Percentiles rank a stretch among this genome's conserved stretches.
Conservation (phyloP, 345 rosid species). For the Streptanthus diversifolius region DNA sequence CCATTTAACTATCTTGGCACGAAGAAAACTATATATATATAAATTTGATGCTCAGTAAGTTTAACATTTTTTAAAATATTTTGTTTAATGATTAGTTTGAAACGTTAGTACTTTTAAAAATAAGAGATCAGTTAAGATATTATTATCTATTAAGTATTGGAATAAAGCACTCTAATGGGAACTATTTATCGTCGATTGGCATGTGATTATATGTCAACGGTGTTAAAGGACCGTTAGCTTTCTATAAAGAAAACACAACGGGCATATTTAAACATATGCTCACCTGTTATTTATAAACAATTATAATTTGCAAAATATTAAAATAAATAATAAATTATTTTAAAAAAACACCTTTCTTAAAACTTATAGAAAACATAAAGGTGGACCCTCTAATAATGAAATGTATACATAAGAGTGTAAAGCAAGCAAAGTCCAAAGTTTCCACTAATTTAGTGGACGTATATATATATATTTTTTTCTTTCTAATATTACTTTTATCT, state of each 20-base stretch:
- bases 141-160: background rate
- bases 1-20: too few species aligned
- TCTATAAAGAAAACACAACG: constrained; percentile 26
- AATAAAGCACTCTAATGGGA: constrained; percentile 25
- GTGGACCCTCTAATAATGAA: constrained; percentile 36
- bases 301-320: too few species aligned
- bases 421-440: constrained; percentile 38
- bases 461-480: too few species aligned
- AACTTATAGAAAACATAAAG: constrained; percentile 17
- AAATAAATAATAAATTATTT: background rate
- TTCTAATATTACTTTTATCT: background rate
- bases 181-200: constrained; percentile 12
- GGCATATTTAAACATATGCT: constrained; percentile 1
- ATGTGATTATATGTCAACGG: constrained; percentile 39
- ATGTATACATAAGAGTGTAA: constrained; percentile 35
- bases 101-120: background rate
- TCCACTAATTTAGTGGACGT: constrained; percentile 33
- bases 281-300: background rate
- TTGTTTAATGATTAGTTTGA: background rate
- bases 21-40: background rate
- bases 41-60: background rate
- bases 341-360: constrained; percentile 17
- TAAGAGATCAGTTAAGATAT: background rate
- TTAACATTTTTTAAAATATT: background rate
- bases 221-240: constrained; percentile 35